Evolutionary conservation across 805 yeast species (phyloP).

Genomic region (Kockiozyma suomiensis): DNA sequence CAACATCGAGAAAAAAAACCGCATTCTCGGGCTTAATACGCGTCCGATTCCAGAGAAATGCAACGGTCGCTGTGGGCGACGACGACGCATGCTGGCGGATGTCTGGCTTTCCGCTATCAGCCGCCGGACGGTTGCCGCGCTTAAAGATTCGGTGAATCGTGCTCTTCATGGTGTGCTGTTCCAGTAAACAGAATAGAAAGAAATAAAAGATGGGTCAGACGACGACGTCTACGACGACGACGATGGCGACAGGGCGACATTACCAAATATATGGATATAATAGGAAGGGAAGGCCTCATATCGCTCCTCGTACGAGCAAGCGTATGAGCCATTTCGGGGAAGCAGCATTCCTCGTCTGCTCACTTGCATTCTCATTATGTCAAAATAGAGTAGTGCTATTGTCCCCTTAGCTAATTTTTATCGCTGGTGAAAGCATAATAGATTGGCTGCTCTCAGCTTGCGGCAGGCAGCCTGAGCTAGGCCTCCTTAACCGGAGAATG

Average conservation of each 20-base stretch:
- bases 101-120: background rate
- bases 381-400: background rate
- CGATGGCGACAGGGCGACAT: background rate
- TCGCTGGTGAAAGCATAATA: background rate
- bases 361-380: background rate
- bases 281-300: background rate
- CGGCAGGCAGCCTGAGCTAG: background rate
- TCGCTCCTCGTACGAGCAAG: background rate
- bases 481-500: background rate
- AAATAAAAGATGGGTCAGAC: no score
- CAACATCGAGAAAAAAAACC: constrained; percentile 65
- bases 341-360: background rate
- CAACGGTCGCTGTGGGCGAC: background rate
- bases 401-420: no score
- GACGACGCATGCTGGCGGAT: background rate
- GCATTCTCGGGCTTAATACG: constrained; percentile 41
- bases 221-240: no score
- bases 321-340: background rate
- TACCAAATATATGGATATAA: background rate
- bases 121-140: background rate
- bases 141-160: background rate
- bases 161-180: background rate
- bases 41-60: constrained; percentile 16
- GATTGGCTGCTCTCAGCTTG: background rate
- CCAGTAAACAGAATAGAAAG: background rate